Conservation (phyloP, 2,329 filamentous ascomycete genomes). For the Lasiodiplodia hormozganensis region DNA sequence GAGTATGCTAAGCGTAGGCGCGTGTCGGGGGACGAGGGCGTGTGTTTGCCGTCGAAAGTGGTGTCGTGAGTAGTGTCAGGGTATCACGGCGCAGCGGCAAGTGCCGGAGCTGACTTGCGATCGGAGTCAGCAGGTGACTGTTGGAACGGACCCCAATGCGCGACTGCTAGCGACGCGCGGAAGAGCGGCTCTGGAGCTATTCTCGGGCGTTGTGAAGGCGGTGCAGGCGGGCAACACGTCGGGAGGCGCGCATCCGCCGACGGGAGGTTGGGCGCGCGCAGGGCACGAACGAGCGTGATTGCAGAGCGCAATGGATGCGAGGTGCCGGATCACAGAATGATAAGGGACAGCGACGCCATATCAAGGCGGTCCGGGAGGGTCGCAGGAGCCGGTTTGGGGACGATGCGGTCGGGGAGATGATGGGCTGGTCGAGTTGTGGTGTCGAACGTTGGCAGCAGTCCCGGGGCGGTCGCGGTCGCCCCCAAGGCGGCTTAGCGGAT, state of each 20-base stretch:
- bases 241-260: slow-evolving; percentile 27
- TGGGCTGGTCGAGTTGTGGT: slow-evolving; percentile 30
- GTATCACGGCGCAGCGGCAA: slow-evolving; percentile 35
- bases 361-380: slow-evolving; percentile 23
- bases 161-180: slow-evolving; percentile 22
- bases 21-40: not conserved
- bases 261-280: slow-evolving; percentile 29
- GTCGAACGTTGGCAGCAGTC: slow-evolving; percentile 25
- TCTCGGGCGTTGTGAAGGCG: slow-evolving; percentile 7
- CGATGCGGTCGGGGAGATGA: slow-evolving; percentile 27
- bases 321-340: slow-evolving; percentile 19
- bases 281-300: slow-evolving; percentile 29
- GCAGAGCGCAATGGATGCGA: slow-evolving; percentile 27
- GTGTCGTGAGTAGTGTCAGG: slow-evolving; percentile 26
- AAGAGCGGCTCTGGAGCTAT: slow-evolving; percentile 6
- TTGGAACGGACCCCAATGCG: slow-evolving; percentile 26
- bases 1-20: not conserved
- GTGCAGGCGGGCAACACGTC: slow-evolving; percentile 9
- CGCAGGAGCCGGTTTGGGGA: slow-evolving; percentile 25
- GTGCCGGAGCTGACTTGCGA: slow-evolving; percentile 39
- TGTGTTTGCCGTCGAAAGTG: slow-evolving; percentile 6
- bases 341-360: slow-evolving; percentile 23
- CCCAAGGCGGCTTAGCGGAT: slow-evolving; percentile 24
- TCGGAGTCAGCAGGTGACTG: slow-evolving; percentile 31
- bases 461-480: slow-evolving; percentile 16